Conservation (phyloP, 345 rosid genomes). For the Mercurialis annua region DNA sequence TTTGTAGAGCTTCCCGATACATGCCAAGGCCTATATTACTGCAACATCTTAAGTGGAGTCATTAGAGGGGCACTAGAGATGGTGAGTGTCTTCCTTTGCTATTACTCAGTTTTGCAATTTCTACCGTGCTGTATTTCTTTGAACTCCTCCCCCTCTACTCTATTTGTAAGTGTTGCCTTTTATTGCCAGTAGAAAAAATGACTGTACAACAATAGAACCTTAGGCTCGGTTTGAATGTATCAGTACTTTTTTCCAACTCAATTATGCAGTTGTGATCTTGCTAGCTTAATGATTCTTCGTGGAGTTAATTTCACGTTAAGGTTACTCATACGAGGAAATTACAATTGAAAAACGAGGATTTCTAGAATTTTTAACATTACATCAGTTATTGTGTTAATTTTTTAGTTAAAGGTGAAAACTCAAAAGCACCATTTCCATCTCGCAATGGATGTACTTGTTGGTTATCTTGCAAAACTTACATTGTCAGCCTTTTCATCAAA, state of each 20-base stretch:
- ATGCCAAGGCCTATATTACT: conserved; percentile 86
- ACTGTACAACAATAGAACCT: background rate
- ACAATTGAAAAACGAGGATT: background rate
- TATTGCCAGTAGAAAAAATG: background rate
- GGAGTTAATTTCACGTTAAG: background rate
- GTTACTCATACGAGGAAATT: background rate
- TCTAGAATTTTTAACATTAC: background rate
- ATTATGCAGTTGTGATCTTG: background rate
- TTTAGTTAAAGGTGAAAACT: background rate
- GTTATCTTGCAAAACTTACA: background rate
- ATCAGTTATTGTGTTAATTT: too few species aligned
- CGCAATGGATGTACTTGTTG: background rate
- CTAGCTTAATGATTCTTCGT: background rate
- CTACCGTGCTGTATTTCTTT: background rate
- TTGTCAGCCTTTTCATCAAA: background rate
- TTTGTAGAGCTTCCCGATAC: conserved; percentile 95
- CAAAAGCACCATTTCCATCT: background rate
- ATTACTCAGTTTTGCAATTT: background rate
- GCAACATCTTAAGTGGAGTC: conserved; percentile 87
- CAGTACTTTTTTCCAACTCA: background rate
- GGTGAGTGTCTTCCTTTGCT: conserved; percentile 39
- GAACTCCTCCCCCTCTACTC: background rate
- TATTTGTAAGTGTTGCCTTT: background rate
- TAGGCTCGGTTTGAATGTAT: background rate
- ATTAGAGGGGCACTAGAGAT: conserved; percentile 90